Conservation (phyloP, 306 rosid species). For the Lagenaria siceraria region DNA sequence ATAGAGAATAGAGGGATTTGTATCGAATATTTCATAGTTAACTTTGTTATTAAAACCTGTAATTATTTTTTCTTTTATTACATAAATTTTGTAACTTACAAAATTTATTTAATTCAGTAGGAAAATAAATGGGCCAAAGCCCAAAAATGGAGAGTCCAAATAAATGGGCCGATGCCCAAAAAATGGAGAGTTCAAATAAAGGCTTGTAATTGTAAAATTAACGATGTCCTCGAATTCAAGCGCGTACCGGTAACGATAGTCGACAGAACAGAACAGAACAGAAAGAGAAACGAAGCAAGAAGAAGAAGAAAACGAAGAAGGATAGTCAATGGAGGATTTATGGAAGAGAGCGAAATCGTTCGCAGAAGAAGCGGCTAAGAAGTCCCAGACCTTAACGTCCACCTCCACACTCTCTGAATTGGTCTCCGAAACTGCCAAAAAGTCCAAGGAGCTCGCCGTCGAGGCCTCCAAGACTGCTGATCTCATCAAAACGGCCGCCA, state of each 20-base stretch:
- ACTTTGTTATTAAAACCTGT: too few species aligned
- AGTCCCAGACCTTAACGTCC: conserved; percentile 41
- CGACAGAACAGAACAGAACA: neutral
- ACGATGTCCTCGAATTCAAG: neutral
- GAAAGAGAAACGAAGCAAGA: neutral
- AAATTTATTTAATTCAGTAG: too few species aligned
- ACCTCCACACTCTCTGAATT: conserved; percentile 69
- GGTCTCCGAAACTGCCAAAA: conserved; percentile 85
- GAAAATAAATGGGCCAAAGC: too few species aligned
- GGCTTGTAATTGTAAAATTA: neutral
- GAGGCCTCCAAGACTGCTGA: conserved; percentile 93
- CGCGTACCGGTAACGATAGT: neutral
- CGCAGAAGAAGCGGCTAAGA: conserved; percentile 95
- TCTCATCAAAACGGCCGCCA: conserved; percentile 65
- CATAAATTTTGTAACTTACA: too few species aligned
- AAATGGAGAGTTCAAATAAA: neutral
- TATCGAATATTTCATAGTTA: too few species aligned
- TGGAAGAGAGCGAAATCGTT: conserved; percentile 83
- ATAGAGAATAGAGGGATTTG: too few species aligned
- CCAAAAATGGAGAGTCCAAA: too few species aligned
- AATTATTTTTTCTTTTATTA: too few species aligned
- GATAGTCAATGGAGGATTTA: conserved; percentile 57
- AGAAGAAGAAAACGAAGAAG: neutral
- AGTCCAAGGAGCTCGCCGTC: conserved; percentile 83
- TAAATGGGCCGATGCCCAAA: neutral